phyloP scores from a whole-genome alignment of 108 stramenopile species.

The Craspedostauros australis region DNA sequence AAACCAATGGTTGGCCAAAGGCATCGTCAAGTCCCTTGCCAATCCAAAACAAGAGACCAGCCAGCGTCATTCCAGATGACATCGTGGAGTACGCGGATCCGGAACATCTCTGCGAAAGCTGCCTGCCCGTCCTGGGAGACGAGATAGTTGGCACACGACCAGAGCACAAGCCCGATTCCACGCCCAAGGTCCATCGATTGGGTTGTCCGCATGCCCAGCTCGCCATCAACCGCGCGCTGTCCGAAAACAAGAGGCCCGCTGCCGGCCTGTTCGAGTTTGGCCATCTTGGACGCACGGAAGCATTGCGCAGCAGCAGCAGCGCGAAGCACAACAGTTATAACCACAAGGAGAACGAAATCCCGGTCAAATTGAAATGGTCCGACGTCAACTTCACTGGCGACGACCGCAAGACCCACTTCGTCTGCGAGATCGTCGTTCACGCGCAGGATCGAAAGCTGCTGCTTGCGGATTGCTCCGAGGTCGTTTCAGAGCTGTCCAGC shows the following conservation, averaged over 20 bases:
- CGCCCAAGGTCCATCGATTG: constrained; percentile 59
- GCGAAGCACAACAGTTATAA: too few species aligned
- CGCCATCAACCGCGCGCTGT: constrained; percentile 52
- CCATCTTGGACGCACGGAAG: constrained; percentile 11
- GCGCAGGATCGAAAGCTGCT: constrained; percentile 73
- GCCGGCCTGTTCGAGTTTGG: constrained; percentile 2
- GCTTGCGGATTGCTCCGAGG: constrained; percentile 78
- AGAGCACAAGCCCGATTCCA: constrained; percentile 19
- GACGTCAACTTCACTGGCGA: constrained; percentile 3
- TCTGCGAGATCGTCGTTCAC: constrained; percentile 62
- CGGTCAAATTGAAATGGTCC: constrained; percentile 46
- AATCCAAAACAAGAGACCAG: neutral
- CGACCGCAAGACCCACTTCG: constrained; percentile 33
- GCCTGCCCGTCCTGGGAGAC: constrained; percentile 75
- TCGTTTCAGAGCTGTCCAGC: constrained; percentile 67
- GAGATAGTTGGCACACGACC: constrained; percentile 71
- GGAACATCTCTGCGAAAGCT: constrained; percentile 62
- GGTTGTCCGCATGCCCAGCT: constrained; percentile 69
- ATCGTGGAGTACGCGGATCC: constrained; percentile 60
- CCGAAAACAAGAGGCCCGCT: constrained; percentile 13
- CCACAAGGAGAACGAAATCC: constrained; percentile 12
- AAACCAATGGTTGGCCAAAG: neutral
- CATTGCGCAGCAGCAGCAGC: neutral
- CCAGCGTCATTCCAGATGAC: neutral
- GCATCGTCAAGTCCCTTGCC: neutral